Evolutionary conservation across 129 eudicot species (phyloP), one percentile per base, ranked within the genome.

Genomic region (Artemisia argyi): DNA sequence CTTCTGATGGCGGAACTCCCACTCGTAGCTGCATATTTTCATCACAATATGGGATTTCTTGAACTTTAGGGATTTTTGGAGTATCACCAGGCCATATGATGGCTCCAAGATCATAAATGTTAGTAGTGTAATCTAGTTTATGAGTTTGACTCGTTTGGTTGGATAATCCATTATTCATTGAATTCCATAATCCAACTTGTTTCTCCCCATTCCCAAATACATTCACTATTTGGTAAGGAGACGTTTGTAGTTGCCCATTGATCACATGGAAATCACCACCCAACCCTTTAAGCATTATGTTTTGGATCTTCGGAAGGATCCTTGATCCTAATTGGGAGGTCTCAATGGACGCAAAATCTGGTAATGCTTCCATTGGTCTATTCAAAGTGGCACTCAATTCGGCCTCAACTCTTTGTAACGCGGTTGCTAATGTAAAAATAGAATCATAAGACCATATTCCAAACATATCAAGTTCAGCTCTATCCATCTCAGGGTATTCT

Each of bases 21-120:
- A 90, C 65, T 52, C 88, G 32, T 54, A 84, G 58, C 26, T 76
- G 81, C 44, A 1, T 58, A 20, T 57, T 28, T 20, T 19, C n/a
- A 11, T 11, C 63, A 9, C 11, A 20, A 39, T 39, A 39, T 39
- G 71, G 68, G 13, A 72, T 77, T 8, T 47, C 85, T 85, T 88
- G 87, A 60, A 90, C 91, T 28, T 35, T 82, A 0, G 94, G 89
- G 6, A 53, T 22, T 49, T 32, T 8, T 8, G 58, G 46, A 5
- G 65, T 26, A 7, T 80, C 90, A 10, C 96, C 96, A 0, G 91
- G 91, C 94, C 94, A 87, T 52, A 81, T 81, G 49, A 87, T 87
- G 20, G 77, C 18, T 63, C 86, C 69, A 8, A 87, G 64, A 39
- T 69, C 70, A 57, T 56, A 60, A 18, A 68, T 80, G 2, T 70